phyloP scores from a whole-genome alignment of 768 basidiomycete species.

The Tylopilus sp. region DNA sequence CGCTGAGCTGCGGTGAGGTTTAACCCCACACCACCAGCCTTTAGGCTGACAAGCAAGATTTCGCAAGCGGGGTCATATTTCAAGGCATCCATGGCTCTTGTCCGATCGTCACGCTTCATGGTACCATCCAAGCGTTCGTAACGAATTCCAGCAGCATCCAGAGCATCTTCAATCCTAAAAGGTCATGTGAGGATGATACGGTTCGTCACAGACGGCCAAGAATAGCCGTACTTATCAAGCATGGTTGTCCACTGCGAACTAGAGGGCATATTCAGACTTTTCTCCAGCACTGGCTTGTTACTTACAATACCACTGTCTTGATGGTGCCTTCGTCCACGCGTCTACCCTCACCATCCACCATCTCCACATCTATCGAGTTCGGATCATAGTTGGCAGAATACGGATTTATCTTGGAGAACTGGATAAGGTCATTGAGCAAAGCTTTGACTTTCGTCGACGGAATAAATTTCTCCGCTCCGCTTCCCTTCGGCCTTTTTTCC shows the following conservation, averaged over 20 bases:
- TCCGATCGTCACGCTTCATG: slow-evolving; percentile 95
- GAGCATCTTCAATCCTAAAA: slow-evolving; percentile 80
- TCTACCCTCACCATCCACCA: slow-evolving; percentile 72
- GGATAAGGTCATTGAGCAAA: slow-evolving; percentile 73
- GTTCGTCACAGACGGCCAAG: background rate
- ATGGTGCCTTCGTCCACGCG: slow-evolving; percentile 64
- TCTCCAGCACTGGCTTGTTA: slow-evolving; percentile 21
- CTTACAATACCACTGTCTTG: slow-evolving; percentile 97
- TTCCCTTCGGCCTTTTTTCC: slow-evolving; percentile 63
- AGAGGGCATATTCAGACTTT: slow-evolving; percentile 14
- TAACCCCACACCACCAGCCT: slow-evolving; percentile 95
- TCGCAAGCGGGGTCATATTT: slow-evolving; percentile 89
- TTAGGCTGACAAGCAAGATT: slow-evolving; percentile 91
- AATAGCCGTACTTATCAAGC: slow-evolving; percentile 72
- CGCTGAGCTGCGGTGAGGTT: slow-evolving; percentile 93
- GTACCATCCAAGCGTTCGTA: slow-evolving; percentile 95
- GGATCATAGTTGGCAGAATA: slow-evolving; percentile 87
- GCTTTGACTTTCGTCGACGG: slow-evolving; percentile 89
- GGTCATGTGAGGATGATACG: background rate
- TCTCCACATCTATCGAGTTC: slow-evolving; percentile 64
- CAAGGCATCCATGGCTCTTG: slow-evolving; percentile 86
- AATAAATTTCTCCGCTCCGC: slow-evolving; percentile 52
- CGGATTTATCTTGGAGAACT: slow-evolving; percentile 81
- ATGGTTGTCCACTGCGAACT: slow-evolving; percentile 95
- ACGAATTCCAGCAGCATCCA: slow-evolving; percentile 76